Evolutionary conservation across 176 grass and related monocot species (phyloP).

Genomic region (Elaeis guineensis): DNA sequence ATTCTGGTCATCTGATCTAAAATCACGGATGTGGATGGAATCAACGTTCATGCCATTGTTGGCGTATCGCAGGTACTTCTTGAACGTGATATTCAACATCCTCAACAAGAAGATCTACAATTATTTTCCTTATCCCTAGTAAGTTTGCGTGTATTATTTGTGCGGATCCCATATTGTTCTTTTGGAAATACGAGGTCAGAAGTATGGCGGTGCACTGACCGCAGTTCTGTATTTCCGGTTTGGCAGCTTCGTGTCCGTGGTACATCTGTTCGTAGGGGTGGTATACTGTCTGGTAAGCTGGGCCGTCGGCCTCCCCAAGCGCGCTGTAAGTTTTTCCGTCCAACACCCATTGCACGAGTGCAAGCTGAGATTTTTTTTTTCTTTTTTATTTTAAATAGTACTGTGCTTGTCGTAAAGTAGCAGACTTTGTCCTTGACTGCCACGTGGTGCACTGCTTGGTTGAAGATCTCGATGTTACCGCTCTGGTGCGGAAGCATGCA

Average conservation of each 20-base stretch:
- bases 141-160: constrained; percentile 16
- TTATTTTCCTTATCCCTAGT: constrained; percentile 99
- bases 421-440: too few relatives aligned
- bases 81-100: constrained; percentile 99
- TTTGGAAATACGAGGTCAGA: too few relatives aligned
- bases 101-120: constrained; percentile 99
- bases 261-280: constrained; percentile 72
- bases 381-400: too few relatives aligned
- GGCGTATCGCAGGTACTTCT: constrained; percentile 64
- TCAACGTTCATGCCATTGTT: constrained; percentile 4
- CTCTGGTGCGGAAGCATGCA: too few relatives aligned
- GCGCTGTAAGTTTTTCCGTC: constrained; percentile 53
- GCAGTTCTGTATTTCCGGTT: background rate
- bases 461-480: too few relatives aligned
- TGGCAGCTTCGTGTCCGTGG: constrained; percentile 74
- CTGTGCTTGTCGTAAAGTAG: too few relatives aligned
- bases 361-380: background rate
- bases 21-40: background rate
- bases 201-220: background rate
- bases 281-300: constrained; percentile 79
- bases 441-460: too few relatives aligned
- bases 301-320: constrained; percentile 79
- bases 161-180: too few relatives aligned
- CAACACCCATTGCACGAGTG: background rate
- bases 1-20: too few relatives aligned